phyloP scores from a whole-genome alignment of 805 yeast genomes.

The Kodamaea kakaduensis region DNA sequence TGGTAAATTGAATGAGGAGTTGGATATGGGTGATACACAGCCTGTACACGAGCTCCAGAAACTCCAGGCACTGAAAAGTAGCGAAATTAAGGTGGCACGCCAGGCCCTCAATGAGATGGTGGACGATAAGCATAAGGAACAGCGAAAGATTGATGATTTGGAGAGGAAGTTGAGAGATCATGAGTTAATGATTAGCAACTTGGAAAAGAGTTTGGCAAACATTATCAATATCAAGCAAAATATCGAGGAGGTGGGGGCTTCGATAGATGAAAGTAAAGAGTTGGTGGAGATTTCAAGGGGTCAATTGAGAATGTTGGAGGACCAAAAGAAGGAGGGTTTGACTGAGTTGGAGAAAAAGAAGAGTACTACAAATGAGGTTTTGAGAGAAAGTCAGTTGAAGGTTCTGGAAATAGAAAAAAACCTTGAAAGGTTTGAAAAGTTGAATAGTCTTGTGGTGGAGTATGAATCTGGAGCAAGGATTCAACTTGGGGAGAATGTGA shows the following conservation, averaged over 20 bases:
- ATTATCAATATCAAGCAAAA: constrained; percentile 36
- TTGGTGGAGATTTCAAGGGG: constrained; percentile 8
- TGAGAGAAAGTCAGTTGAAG: constrained; percentile 2
- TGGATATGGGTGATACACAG: constrained; percentile 35
- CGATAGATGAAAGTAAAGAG: constrained; percentile 5
- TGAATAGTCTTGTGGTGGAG: constrained; percentile 13
- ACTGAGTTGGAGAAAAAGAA: constrained; percentile 8
- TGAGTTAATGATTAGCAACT: constrained; percentile 46
- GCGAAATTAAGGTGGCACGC: constrained; percentile 41
- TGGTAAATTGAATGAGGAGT: constrained; percentile 26
- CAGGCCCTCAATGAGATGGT: constrained; percentile 21
- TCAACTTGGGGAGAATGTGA: constrained; percentile 22
- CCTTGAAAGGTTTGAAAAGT: constrained; percentile 4
- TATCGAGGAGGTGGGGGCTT: constrained; percentile 30
- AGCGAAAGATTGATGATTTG: constrained; percentile 41
- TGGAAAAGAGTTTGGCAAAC: constrained; percentile 51
- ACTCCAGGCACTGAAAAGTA: constrained; percentile 33
- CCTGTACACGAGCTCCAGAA: constrained; percentile 47
- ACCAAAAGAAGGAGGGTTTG: constrained; percentile 6
- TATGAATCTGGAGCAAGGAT: constrained; percentile 21
- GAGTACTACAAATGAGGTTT: neutral
- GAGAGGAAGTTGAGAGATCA: constrained; percentile 53
- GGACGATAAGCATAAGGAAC: constrained; percentile 43
- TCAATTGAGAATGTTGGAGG: constrained; percentile 16
- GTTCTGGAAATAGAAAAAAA: constrained; percentile 1